Percentiles rank a stretch among this genome's conserved stretches.
phyloP scores from a whole-genome alignment of 306 rosid species.

The Cicer yamashitae region DNA sequence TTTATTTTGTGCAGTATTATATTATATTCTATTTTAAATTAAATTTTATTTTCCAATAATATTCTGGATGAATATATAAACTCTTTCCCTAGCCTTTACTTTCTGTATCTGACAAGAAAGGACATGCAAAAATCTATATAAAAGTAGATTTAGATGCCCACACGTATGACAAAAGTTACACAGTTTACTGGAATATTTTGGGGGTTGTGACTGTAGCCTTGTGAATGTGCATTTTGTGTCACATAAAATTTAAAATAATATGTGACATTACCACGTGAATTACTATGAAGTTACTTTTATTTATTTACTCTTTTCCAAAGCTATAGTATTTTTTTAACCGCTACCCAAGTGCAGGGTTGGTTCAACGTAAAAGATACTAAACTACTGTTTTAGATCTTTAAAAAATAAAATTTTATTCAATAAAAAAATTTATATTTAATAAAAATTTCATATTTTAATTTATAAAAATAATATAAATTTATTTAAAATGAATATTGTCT shows the following conservation, averaged over 20 bases:
- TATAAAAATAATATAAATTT: no score
- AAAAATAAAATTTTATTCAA: no score
- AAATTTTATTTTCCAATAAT: no score
- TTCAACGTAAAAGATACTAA: no score
- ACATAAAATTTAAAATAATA: neutral
- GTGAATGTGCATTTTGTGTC: conserved; percentile 15
- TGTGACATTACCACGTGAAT: neutral
- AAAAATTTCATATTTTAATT: no score
- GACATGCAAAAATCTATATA: conserved; percentile 49
- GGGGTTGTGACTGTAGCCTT: conserved; percentile 28
- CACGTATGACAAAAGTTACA: conserved; percentile 77
- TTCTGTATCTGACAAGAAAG: conserved; percentile 46
- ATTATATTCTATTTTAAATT: no score
- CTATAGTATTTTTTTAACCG: conserved; percentile 28
- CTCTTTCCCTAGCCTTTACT: conserved; percentile 33
- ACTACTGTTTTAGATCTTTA: no score
- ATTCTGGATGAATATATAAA: no score
- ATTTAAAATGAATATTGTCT: no score
- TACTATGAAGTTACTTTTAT: neutral
- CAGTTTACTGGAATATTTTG: conserved; percentile 60
- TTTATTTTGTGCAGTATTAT: no score
- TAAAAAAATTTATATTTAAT: no score
- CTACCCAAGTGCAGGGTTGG: neutral
- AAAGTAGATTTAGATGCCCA: conserved; percentile 56
- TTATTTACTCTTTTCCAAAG: neutral